Conservation (phyloP, 2,329 filamentous ascomycete species). For the Aspergillus sp. region DNA sequence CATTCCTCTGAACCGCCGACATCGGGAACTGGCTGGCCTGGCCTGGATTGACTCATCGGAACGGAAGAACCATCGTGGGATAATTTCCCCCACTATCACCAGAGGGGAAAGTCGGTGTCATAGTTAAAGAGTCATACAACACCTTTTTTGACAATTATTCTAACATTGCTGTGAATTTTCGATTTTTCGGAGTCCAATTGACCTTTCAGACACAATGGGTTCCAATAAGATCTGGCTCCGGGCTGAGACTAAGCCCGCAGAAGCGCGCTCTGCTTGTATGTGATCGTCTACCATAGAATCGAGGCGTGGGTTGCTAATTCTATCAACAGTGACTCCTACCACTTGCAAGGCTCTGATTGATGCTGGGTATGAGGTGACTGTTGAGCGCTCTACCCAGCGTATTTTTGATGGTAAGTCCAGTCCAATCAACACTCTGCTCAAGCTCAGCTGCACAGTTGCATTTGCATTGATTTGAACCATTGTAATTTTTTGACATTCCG, state of each 20-base stretch:
- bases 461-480: neutral
- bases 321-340: constrained; percentile 45
- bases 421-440: neutral
- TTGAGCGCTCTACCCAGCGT: constrained; percentile 66
- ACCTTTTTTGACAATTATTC: constrained; percentile 11
- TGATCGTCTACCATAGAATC: constrained; percentile 8
- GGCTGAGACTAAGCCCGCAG: constrained; percentile 60
- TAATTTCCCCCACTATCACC: constrained; percentile 28
- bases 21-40: constrained; percentile 11
- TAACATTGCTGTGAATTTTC: neutral
- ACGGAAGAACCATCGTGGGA: constrained; percentile 28
- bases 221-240: constrained; percentile 54
- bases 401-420: constrained; percentile 52
- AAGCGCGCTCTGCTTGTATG: constrained; percentile 54
- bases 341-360: constrained; percentile 63
- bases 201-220: constrained; percentile 15
- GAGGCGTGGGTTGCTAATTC: constrained; percentile 7
- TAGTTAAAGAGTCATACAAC: constrained; percentile 17
- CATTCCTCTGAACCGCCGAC: constrained; percentile 11
- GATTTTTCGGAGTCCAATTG: too few species aligned
- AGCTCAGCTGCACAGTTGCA: neutral
- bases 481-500: neutral
- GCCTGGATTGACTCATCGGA: constrained; percentile 27
- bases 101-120: constrained; percentile 30
- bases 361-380: constrained; percentile 66